phyloP scores from a whole-genome alignment of 2,329 filamentous ascomycete species.

The Paecilomyces fulvus region DNA sequence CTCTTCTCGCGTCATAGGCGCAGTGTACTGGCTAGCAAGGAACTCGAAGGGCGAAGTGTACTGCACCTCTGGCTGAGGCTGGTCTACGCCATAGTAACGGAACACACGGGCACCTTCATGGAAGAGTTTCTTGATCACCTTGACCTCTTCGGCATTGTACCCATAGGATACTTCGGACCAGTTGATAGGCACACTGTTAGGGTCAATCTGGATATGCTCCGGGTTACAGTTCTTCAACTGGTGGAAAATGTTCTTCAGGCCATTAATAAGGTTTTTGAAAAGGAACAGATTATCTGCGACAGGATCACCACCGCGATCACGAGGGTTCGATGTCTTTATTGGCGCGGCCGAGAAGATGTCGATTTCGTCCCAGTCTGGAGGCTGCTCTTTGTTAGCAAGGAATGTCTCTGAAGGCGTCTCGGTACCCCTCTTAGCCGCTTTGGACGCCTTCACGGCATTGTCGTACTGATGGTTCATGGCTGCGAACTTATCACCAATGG shows the following conservation, averaged over 20 bases:
- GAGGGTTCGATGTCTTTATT: constrained; percentile 87
- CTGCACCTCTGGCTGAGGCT: constrained; percentile 61
- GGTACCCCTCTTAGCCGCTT: constrained; percentile 59
- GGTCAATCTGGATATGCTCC: constrained; percentile 58
- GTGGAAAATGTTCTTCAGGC: constrained; percentile 93
- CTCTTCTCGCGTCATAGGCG: constrained; percentile 88
- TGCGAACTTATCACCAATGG: constrained; percentile 96
- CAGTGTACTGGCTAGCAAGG: constrained; percentile 90
- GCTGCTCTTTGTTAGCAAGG: constrained; percentile 68
- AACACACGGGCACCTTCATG: constrained; percentile 94
- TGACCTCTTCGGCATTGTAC: constrained; percentile 93
- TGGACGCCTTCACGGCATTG: constrained; percentile 89
- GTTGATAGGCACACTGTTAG: constrained; percentile 70
- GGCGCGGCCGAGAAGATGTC: constrained; percentile 96
- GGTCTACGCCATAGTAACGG: constrained; percentile 90
- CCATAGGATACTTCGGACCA: constrained; percentile 96
- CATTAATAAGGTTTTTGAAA: constrained; percentile 93
- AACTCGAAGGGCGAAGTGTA: constrained; percentile 81
- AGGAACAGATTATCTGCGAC: constrained; percentile 96
- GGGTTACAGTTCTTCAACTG: constrained; percentile 87
- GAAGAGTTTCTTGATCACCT: constrained; percentile 94
- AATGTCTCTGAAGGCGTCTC: constrained; percentile 67
- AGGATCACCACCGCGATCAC: constrained; percentile 80
- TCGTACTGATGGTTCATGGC: constrained; percentile 95
- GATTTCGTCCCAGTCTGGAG: constrained; percentile 93